Evolutionary conservation across 148 eudicot species (phyloP), one percentile per base, ranked within the genome.

Genomic region (Nepenthes mirabilis): DNA sequence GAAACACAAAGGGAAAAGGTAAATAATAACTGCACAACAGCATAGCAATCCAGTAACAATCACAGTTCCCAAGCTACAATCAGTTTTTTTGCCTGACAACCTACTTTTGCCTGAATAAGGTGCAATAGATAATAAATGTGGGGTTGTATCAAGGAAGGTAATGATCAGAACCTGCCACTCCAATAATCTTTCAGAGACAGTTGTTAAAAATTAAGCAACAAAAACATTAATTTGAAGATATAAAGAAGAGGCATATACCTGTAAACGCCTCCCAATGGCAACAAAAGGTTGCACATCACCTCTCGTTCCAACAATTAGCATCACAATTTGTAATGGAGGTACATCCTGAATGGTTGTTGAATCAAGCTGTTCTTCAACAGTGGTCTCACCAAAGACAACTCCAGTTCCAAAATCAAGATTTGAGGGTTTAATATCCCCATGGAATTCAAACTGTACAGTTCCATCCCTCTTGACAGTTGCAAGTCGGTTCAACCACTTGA

Each of bases 201-300:
- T 23, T 23, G 23, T 23, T 23, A 23, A 23, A 23, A 23, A 23
- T 23, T 23, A 62, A 53, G 32, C 33, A 63, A 63, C 6, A 23
- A 23, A 10, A 13, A 37, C 2, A 63, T 10, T 48, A 48, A 14
- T 14, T 45, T 45, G 2, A 48, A 52, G 55, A 9, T 7, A 55
- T 33, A 11, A 23, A 2, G 12, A 55, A 14, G 14, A 49, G 32
- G n/a, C 5, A 67, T 48, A 49, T 54, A 78, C 82, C 78, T 78
- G 82, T 60, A 78, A 65, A 35, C 70, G 62, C 71, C 74, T 74
- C 56, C 76, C 82, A 11, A 78, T 78, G 33, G 82, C 82, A 51
- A 78, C 60, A 59, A 78, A 78, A 47, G 82, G 82, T 55, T 78
- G 82, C 8, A 78, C 82, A 68, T 78, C 82, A 33, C 82, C 82